phyloP scores from a whole-genome alignment of 257 asterid species.

The Solanum bulbocastanum region DNA sequence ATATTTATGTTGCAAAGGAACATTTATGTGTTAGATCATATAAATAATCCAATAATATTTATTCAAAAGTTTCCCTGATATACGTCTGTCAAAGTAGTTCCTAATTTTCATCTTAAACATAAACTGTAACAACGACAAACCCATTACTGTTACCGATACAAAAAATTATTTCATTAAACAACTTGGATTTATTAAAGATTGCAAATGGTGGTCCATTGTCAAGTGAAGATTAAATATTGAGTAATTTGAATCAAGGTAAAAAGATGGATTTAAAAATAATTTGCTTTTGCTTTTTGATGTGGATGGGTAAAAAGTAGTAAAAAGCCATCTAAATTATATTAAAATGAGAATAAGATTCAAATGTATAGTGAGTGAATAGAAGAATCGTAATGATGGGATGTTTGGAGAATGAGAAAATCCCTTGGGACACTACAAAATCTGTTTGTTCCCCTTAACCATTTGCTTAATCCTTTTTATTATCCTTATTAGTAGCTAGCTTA shows the following conservation, averaged over 20 bases:
- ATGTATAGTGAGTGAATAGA: neutral
- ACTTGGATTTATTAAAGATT: neutral
- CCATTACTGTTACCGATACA: neutral
- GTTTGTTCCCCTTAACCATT: conserved; percentile 16
- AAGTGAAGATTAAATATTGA: neutral
- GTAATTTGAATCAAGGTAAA: neutral
- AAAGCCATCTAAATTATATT: neutral
- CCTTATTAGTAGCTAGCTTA: conserved; percentile 11
- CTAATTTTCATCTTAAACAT: neutral
- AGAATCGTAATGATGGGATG: conserved; percentile 28
- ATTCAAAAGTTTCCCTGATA: neutral
- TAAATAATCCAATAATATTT: neutral
- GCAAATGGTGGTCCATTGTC: neutral
- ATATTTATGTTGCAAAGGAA: neutral
- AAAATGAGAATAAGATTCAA: neutral
- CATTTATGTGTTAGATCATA: neutral
- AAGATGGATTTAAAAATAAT: neutral
- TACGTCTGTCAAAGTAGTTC: neutral
- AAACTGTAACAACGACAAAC: neutral
- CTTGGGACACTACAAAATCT: conserved; percentile 65
- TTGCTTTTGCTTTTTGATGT: neutral
- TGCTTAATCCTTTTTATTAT: neutral
- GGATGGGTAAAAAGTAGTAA: neutral
- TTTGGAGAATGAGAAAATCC: conserved; percentile 47
- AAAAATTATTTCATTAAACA: neutral